These are phyloP conservation scores for Silene vulgaris DNA, from an alignment of 179 eudicot species.

Conservation along the genomic window DNA sequence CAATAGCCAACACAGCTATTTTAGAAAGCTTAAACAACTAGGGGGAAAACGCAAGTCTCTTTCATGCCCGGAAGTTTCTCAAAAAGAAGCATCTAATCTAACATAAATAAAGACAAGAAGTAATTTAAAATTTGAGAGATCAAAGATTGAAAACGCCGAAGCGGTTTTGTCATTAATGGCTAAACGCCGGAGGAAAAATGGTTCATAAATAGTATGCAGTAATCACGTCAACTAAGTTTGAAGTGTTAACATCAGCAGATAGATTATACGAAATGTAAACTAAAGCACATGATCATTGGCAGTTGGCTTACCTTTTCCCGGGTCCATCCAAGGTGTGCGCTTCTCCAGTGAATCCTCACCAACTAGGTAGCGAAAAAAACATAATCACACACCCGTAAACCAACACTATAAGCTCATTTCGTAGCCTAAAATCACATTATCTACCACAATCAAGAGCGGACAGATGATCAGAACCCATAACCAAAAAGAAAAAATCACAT, in stretches of 20 bases:
- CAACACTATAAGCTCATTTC: not conserved
- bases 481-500: not conserved
- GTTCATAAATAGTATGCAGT: not conserved
- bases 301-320: slow-evolving; percentile 69
- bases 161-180: not conserved
- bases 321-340: slow-evolving; percentile 74
- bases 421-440: not conserved
- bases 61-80: too few species aligned
- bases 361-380: slow-evolving; percentile 38
- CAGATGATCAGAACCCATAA: slow-evolving; percentile 4
- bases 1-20: too few species aligned
- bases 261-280: not conserved
- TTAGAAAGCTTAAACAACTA: too few species aligned
- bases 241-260: not conserved
- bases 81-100: too few species aligned
- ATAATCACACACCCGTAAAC: slow-evolving; percentile 12
- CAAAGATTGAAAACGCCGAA: too few species aligned
- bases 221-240: not conserved
- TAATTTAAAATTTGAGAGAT: too few species aligned
- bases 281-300: not conserved
- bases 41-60: too few species aligned
- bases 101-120: too few species aligned
- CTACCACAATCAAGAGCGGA: not conserved
- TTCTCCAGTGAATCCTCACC: slow-evolving; percentile 72
- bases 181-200: not conserved